A percentile compares a stretch with the other conserved stretches of the same genome.
Evolutionary conservation across 2,329 filamentous ascomycete species (phyloP).

Genomic region (Gnomoniopsis smithogilvyi): DNA sequence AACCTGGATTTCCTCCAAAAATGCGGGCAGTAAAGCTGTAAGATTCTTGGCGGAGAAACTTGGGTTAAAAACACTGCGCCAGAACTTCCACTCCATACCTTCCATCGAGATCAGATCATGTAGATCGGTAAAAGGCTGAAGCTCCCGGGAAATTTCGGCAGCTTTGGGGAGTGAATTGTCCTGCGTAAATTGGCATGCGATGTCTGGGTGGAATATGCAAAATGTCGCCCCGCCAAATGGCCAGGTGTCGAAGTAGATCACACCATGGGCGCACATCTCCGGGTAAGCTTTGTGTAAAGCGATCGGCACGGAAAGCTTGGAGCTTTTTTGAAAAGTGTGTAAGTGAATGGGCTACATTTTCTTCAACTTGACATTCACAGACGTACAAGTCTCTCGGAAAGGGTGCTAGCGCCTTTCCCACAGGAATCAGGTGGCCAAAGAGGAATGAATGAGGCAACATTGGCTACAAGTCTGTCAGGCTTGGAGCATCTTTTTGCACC

Average conservation of each 20-base stretch:
- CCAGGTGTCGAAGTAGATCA: slow-evolving; percentile 36
- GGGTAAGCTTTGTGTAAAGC: slow-evolving; percentile 24
- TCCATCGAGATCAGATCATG: slow-evolving; percentile 9
- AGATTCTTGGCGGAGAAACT: slow-evolving; percentile 29
- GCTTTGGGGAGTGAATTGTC: slow-evolving; percentile 19
- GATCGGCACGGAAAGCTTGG: background rate
- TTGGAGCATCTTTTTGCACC: background rate
- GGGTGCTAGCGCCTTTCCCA: background rate
- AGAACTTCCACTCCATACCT: slow-evolving; percentile 10
- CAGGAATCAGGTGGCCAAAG: slow-evolving; percentile 26
- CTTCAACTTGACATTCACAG: background rate
- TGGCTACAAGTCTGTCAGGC: slow-evolving; percentile 21
- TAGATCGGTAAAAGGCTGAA: slow-evolving; percentile 1
- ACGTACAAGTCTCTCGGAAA: background rate
- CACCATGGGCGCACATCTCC: slow-evolving; percentile 25
- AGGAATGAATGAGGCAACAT: slow-evolving; percentile 33
- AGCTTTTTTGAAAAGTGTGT: background rate
- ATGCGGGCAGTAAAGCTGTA: slow-evolving; percentile 29
- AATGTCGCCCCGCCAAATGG: slow-evolving; percentile 32
- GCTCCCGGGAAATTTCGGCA: background rate
- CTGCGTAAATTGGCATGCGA: slow-evolving; percentile 36
- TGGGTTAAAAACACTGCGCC: slow-evolving; percentile 13
- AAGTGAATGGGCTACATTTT: background rate
- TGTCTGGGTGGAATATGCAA: slow-evolving; percentile 33
- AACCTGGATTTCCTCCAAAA: slow-evolving; percentile 15